phyloP scores from a whole-genome alignment of 2,329 filamentous ascomycete genomes.

The Metarhizium robertsii region DNA sequence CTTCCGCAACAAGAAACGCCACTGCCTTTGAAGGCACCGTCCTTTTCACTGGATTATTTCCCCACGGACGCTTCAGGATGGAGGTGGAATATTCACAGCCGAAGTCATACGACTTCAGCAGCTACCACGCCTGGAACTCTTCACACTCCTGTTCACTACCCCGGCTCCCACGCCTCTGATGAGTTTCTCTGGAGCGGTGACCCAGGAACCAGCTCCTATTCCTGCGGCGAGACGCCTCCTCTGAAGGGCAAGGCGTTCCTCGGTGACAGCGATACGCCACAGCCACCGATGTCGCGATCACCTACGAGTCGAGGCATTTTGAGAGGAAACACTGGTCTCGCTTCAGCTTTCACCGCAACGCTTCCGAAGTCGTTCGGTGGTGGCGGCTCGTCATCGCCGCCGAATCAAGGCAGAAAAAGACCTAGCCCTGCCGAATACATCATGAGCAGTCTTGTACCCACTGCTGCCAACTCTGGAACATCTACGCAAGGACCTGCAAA shows the following conservation, averaged over 20 bases:
- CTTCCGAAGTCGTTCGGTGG: constrained; percentile 38
- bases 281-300: constrained; percentile 49
- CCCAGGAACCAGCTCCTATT: constrained; percentile 47
- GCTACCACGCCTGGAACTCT: constrained; percentile 48
- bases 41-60: constrained; percentile 59
- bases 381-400: constrained; percentile 33
- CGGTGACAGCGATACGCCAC: constrained; percentile 35
- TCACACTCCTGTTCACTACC: constrained; percentile 44
- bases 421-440: constrained; percentile 55
- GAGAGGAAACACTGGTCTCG: constrained; percentile 45
- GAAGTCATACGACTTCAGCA: constrained; percentile 43
- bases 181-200: constrained; percentile 44
- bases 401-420: constrained; percentile 37
- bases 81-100: constrained; percentile 45
- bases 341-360: constrained; percentile 45
- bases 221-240: constrained; percentile 53
- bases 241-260: constrained; percentile 36
- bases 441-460: constrained; percentile 42
- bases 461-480: constrained; percentile 31
- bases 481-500: constrained; percentile 37
- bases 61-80: constrained; percentile 47
- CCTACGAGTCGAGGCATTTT: constrained; percentile 45
- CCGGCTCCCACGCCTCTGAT: constrained; percentile 48
- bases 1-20: constrained; percentile 52
- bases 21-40: constrained; percentile 54